These are phyloP conservation scores for Mortierella alpina DNA, from an alignment of 192 early-diverging fungal genomes.

Conservation along the genomic window DNA sequence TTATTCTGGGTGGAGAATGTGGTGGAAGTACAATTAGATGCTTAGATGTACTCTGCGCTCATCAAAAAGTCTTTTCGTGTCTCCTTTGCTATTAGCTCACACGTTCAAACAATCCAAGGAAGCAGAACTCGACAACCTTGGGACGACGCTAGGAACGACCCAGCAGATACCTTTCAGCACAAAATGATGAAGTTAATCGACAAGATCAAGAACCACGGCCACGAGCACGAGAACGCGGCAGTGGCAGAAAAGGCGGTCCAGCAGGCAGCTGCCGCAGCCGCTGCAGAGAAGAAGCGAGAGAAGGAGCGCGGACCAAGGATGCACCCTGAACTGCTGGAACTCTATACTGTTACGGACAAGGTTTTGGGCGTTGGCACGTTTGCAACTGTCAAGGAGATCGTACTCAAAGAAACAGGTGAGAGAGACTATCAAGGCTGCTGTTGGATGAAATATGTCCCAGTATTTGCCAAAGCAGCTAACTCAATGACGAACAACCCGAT, in stretches of 20 bases:
- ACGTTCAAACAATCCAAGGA: no score
- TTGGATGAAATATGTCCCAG: neutral
- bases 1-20: no score
- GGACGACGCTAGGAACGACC: neutral
- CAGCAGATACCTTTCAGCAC: neutral
- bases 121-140: no score
- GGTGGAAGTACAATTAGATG: no score
- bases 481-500: neutral
- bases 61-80: no score
- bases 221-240: conserved; percentile 16
- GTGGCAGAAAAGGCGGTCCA: conserved; percentile 19
- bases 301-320: conserved; percentile 32
- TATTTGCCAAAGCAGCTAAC: neutral
- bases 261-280: conserved; percentile 25
- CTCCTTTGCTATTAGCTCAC: no score
- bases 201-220: conserved; percentile 47
- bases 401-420: conserved; percentile 58
- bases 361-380: conserved; percentile 59
- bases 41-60: no score
- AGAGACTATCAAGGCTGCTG: neutral
- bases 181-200: conserved; percentile 43
- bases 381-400: conserved; percentile 73
- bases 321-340: conserved; percentile 48
- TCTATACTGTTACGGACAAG: conserved; percentile 56
- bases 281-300: conserved; percentile 20